These are phyloP conservation scores for Quercus cerris DNA, from an alignment of 306 rosid species.

Conservation along the genomic window DNA sequence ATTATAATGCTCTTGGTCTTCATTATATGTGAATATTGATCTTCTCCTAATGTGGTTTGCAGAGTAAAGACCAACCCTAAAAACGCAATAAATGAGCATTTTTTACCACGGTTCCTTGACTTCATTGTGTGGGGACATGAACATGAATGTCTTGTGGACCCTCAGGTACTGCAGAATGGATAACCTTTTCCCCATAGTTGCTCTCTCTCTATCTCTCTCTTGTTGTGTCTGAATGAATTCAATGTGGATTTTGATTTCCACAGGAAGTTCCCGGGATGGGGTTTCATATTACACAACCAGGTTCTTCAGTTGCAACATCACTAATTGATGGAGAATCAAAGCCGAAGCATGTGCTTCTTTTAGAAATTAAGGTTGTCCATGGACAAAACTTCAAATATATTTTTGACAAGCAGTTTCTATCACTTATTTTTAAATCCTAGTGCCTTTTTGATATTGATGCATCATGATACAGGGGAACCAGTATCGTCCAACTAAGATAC, in stretches of 20 bases:
- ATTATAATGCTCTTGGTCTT: conserved; percentile 7
- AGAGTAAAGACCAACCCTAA: conserved; percentile 97
- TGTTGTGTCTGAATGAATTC: conserved; percentile 6
- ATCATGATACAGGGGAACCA: conserved; percentile 70
- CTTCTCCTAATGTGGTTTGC: conserved; percentile 31
- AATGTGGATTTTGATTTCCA: conserved; percentile 29
- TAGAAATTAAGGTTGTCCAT: conserved; percentile 85
- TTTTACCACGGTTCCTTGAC: conserved; percentile 91
- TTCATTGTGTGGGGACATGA: conserved; percentile 99
- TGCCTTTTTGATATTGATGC: conserved; percentile 19
- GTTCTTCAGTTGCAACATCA: conserved; percentile 98
- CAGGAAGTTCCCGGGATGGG: conserved; percentile 99
- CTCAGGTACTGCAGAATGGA: conserved; percentile 55
- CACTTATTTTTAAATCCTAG: neutral
- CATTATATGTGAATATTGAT: conserved; percentile 24
- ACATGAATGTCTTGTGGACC: conserved; percentile 95
- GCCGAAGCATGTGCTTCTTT: conserved; percentile 91
- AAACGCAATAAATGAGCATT: conserved; percentile 97
- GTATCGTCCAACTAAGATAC: conserved; percentile 97
- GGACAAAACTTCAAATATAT: conserved; percentile 11
- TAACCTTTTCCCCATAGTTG: neutral
- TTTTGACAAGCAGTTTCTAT: conserved; percentile 18
- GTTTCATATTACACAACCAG: conserved; percentile 98
- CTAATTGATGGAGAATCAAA: conserved; percentile 98
- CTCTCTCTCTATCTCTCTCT: neutral